These are phyloP conservation scores for Thraustotheca clavata DNA, from an alignment of 352 stramenopile species.

Conservation along the genomic window DNA sequence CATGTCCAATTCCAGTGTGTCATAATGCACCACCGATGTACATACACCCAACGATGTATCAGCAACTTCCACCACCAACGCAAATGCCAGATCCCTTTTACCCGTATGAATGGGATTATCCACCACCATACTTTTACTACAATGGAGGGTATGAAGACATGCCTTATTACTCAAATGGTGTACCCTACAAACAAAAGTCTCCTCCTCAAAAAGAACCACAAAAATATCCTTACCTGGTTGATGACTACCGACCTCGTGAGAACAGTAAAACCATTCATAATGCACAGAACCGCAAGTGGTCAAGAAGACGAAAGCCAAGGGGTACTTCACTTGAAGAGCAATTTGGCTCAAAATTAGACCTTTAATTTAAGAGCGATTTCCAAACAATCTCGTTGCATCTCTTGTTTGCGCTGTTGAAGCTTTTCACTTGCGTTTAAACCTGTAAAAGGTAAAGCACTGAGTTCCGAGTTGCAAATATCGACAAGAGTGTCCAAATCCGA, in stretches of 20 bases:
- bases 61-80: background rate
- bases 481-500: constrained; percentile 30
- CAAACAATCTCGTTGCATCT: background rate
- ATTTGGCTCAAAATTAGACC: background rate
- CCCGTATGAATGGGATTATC: constrained; percentile 3
- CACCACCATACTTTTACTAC: too few species aligned
- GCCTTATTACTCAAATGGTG: background rate
- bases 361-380: background rate
- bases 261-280: background rate
- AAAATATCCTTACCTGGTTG: background rate
- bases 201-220: background rate
- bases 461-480: background rate
- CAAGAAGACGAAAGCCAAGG: background rate
- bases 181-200: background rate
- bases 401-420: background rate
- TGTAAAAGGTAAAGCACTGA: background rate
- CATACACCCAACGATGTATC: background rate
- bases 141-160: too few species aligned
- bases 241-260: too few species aligned
- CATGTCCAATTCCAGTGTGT: constrained; percentile 7
- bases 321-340: background rate
- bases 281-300: constrained; percentile 2
- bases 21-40: constrained; percentile 3
- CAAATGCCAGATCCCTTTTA: background rate
- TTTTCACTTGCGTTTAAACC: background rate